A percentile compares a stretch with the other conserved stretches of the same genome.
Evolutionary conservation across 352 stramenopile species (phyloP).

Genomic region (Phytophthora meadii): DNA sequence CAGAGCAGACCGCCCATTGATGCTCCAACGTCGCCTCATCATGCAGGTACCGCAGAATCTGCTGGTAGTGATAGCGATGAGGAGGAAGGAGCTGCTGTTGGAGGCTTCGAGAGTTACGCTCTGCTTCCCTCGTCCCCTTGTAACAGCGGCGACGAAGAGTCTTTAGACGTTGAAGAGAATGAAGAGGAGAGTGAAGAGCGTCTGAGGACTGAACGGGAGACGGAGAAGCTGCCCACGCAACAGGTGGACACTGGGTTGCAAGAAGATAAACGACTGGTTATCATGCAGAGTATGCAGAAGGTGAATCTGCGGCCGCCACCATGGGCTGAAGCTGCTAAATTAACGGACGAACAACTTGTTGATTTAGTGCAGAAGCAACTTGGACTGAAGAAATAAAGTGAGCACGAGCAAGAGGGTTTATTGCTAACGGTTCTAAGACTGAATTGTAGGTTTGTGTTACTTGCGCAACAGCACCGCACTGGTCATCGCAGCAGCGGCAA

Average conservation of each 20-base stretch:
- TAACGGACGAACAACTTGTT: slow-evolving; percentile 68
- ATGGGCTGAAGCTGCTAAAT: slow-evolving; percentile 44
- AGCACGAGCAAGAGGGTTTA: slow-evolving; percentile 10
- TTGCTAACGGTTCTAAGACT: slow-evolving; percentile 13
- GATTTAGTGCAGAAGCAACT: slow-evolving; percentile 56
- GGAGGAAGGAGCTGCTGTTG: slow-evolving; percentile 33
- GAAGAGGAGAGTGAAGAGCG: not conserved
- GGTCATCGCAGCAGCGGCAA: slow-evolving; percentile 23
- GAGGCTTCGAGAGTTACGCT: slow-evolving; percentile 36
- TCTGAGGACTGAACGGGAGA: not conserved
- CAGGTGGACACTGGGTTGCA: slow-evolving; percentile 30
- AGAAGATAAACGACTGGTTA: slow-evolving; percentile 38
- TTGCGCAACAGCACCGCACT: slow-evolving; percentile 29
- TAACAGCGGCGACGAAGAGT: slow-evolving; percentile 29
- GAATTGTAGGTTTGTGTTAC: slow-evolving; percentile 14
- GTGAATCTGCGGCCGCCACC: slow-evolving; percentile 54
- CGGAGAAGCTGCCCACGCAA: not conserved
- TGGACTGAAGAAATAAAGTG: slow-evolving; percentile 7
- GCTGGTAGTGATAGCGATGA: slow-evolving; percentile 23
- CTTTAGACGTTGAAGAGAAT: slow-evolving; percentile 22
- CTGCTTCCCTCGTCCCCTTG: slow-evolving; percentile 43
- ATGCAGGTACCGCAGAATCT: slow-evolving; percentile 15
- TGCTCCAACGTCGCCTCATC: not conserved
- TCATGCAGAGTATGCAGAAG: slow-evolving; percentile 68
- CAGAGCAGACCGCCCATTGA: slow-evolving; percentile 28